A percentile compares a stretch with the other conserved stretches of the same genome.
Evolutionary conservation across 2,329 filamentous ascomycete species (phyloP).

Genomic region (Zarea fungicola): DNA sequence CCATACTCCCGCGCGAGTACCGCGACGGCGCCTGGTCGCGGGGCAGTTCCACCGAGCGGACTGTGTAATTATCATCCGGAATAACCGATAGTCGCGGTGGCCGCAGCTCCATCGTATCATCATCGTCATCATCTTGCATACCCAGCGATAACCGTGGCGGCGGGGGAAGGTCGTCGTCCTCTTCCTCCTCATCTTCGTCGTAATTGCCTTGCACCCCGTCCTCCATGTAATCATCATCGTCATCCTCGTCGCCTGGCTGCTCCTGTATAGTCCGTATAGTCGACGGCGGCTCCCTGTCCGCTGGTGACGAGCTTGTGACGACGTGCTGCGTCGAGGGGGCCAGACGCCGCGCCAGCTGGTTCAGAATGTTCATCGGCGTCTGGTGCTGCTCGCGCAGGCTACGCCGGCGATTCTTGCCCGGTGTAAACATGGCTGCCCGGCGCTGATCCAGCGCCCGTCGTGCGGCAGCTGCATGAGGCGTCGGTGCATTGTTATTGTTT

Average conservation of each 20-base stretch:
- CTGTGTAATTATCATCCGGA: conserved; percentile 35
- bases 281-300: conserved; percentile 15
- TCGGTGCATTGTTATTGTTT: conserved; percentile 36
- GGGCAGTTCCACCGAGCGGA: conserved; percentile 54
- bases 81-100: conserved; percentile 45
- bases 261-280: conserved; percentile 18
- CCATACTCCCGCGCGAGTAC: conserved; percentile 49
- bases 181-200: conserved; percentile 49
- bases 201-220: conserved; percentile 41
- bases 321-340: conserved; percentile 44
- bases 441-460: conserved; percentile 53
- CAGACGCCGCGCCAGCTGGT: conserved; percentile 49
- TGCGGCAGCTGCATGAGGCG: conserved; percentile 58
- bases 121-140: conserved; percentile 21
- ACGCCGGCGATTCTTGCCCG: conserved; percentile 52
- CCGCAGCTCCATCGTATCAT: conserved; percentile 10
- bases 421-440: conserved; percentile 55
- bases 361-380: conserved; percentile 48
- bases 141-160: conserved; percentile 2
- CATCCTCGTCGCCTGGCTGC: conserved; percentile 23
- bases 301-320: conserved; percentile 40
- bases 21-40: conserved; percentile 41
- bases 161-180: conserved; percentile 38
- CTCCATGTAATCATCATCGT: conserved; percentile 47
- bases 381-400: conserved; percentile 53